Conservation (phyloP, 805 yeast genomes). For the Candida insectorum region DNA sequence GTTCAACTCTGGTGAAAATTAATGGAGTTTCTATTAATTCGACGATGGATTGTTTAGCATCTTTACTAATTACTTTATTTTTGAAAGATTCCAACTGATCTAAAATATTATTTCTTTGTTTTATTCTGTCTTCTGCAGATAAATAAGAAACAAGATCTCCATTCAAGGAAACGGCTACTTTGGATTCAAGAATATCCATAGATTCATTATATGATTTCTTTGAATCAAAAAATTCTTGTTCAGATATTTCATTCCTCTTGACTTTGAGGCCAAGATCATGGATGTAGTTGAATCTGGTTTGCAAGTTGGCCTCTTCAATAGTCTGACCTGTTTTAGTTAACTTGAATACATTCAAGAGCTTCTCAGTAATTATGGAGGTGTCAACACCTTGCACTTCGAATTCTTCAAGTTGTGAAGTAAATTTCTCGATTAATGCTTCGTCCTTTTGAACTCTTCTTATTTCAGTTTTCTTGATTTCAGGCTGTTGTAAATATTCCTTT, state of each 20-base stretch:
- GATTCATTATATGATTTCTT: slow-evolving; percentile 32
- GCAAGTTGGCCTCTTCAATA: slow-evolving; percentile 53
- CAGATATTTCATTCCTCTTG: slow-evolving; percentile 34
- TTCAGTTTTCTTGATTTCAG: slow-evolving; percentile 41
- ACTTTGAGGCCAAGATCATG: slow-evolving; percentile 41
- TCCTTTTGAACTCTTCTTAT: slow-evolving; percentile 41
- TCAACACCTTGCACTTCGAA: slow-evolving; percentile 27
- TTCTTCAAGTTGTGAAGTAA: slow-evolving; percentile 4
- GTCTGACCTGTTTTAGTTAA: slow-evolving; percentile 52
- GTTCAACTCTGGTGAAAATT: slow-evolving; percentile 35
- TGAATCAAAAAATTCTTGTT: slow-evolving; percentile 18
- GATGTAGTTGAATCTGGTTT: slow-evolving; percentile 51
- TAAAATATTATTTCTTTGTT: slow-evolving; percentile 18
- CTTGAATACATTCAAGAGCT: slow-evolving; percentile 51
- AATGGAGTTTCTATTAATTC: slow-evolving; percentile 42
- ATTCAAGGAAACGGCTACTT: slow-evolving; percentile 46
- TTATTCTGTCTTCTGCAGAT: slow-evolving; percentile 23
- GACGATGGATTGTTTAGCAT: slow-evolving; percentile 38
- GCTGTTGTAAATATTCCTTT: slow-evolving; percentile 59
- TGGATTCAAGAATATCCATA: slow-evolving; percentile 38
- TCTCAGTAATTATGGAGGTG: slow-evolving; percentile 35
- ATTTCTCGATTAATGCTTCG: slow-evolving; percentile 10
- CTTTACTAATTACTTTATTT: slow-evolving; percentile 27
- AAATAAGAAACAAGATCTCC: slow-evolving; percentile 39
- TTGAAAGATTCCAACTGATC: slow-evolving; percentile 18